A percentile compares a stretch with the other conserved stretches of the same genome.
phyloP scores from a whole-genome alignment of 352 stramenopile genomes.

The Phytophthora syringae region DNA sequence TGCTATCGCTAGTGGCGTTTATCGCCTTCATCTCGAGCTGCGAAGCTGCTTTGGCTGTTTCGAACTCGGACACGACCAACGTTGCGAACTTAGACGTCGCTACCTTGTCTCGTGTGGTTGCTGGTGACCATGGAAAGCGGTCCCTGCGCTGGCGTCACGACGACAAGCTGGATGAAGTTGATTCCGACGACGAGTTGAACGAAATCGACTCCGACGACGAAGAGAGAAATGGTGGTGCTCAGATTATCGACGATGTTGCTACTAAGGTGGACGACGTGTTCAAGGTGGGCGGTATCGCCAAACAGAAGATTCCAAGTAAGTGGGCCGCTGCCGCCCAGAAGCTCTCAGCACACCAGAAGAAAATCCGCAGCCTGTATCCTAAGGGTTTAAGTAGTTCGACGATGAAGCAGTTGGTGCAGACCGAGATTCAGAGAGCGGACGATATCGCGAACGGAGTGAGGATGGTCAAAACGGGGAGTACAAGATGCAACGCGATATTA shows the following conservation, averaged over 20 bases:
- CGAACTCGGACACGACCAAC: neutral
- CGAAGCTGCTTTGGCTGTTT: neutral
- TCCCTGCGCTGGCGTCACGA: neutral
- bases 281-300: no score
- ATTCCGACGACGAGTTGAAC: neutral
- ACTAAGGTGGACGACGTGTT: neutral
- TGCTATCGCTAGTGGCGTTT: neutral
- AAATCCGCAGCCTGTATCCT: conserved; percentile 3
- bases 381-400: neutral
- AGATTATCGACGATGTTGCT: neutral
- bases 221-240: neutral
- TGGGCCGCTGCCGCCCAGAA: neutral
- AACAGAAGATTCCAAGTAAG: conserved; percentile 2
- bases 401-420: neutral
- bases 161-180: neutral
- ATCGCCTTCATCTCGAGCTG: neutral
- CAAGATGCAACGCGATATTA: conserved; percentile 12
- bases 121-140: neutral
- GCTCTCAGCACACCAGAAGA: neutral
- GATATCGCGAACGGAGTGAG: neutral
- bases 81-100: neutral
- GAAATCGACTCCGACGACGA: neutral
- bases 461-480: conserved; percentile 4
- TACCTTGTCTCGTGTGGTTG: neutral
- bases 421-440: conserved; percentile 1